A percentile compares a stretch with the other conserved stretches of the same genome.
phyloP scores from a whole-genome alignment of 371 early-diverging fungal genomes.

The Lichtheimia ornata region DNA sequence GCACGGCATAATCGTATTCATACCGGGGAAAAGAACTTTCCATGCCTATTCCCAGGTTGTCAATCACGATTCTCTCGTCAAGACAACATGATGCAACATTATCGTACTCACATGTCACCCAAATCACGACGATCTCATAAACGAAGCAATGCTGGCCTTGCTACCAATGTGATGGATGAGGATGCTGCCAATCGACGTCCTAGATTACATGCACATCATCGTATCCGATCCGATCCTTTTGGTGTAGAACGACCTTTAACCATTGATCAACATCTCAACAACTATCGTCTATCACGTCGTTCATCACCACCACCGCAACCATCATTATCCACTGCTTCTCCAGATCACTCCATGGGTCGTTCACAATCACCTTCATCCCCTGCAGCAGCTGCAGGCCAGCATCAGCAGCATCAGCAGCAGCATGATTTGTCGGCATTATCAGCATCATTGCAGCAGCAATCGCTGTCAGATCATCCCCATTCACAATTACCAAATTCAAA shows the following conservation, averaged over 20 bases:
- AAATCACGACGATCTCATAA: conserved; percentile 66
- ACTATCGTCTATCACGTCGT: conserved; percentile 24
- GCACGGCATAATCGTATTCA: conserved; percentile 90
- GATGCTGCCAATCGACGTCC: conserved; percentile 23
- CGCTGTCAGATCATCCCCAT: too few species aligned
- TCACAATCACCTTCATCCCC: background rate
- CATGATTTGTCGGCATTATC: background rate
- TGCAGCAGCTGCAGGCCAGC: background rate
- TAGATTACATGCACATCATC: conserved; percentile 46
- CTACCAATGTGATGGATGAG: conserved; percentile 2
- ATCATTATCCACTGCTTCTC: background rate
- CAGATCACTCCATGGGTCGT: background rate
- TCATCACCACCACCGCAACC: background rate
- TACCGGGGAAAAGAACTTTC: conserved; percentile 91
- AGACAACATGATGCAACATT: conserved; percentile 92
- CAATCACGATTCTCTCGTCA: conserved; percentile 84
- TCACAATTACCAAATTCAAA: too few species aligned
- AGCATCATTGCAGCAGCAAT: too few species aligned
- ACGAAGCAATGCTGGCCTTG: conserved; percentile 5
- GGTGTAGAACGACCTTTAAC: conserved; percentile 41
- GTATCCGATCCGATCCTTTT: conserved; percentile 41
- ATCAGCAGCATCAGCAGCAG: background rate
- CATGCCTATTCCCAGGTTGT: conserved; percentile 80
- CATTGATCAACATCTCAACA: conserved; percentile 45
- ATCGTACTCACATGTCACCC: conserved; percentile 79